Conservation (phyloP, 257 asterid species). For the Henckelia pumila region DNA sequence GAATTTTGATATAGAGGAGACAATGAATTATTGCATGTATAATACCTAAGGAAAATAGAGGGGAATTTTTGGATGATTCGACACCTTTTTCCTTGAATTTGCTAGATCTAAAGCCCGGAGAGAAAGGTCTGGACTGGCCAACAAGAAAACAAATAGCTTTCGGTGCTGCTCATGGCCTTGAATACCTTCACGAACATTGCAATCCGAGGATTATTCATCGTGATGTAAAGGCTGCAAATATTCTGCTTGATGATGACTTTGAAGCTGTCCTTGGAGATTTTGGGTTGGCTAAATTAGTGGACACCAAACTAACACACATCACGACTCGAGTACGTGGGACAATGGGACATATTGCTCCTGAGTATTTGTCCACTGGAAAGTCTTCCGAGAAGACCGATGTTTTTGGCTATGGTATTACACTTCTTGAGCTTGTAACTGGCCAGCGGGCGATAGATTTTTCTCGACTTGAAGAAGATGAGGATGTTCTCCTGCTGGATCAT, state of each 20-base stretch:
- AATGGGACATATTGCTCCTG: conserved; percentile 97
- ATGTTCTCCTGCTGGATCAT: conserved; percentile 82
- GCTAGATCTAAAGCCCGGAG: conserved; percentile 74
- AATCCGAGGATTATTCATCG: conserved; percentile 86
- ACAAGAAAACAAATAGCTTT: conserved; percentile 67
- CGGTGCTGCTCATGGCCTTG: conserved; percentile 91
- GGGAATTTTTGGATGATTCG: background rate
- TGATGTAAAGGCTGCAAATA: conserved; percentile 89
- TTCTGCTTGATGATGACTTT: conserved; percentile 69
- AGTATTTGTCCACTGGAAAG: conserved; percentile 82
- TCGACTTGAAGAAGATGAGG: conserved; percentile 92
- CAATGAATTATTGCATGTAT: background rate
- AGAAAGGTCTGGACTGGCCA: conserved; percentile 75
- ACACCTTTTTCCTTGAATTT: background rate
- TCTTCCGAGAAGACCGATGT: conserved; percentile 90
- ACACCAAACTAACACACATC: conserved; percentile 63
- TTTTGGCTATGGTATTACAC: conserved; percentile 87
- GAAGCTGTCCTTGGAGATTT: conserved; percentile 92
- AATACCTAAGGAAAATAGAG: background rate
- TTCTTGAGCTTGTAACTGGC: conserved; percentile 82
- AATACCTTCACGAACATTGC: conserved; percentile 91
- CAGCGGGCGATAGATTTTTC: conserved; percentile 89
- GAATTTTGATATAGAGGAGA: background rate
- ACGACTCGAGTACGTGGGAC: conserved; percentile 96
- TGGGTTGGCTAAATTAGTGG: conserved; percentile 79